Conservation (phyloP, 345 rosid genomes). For the Acer negundo region DNA sequence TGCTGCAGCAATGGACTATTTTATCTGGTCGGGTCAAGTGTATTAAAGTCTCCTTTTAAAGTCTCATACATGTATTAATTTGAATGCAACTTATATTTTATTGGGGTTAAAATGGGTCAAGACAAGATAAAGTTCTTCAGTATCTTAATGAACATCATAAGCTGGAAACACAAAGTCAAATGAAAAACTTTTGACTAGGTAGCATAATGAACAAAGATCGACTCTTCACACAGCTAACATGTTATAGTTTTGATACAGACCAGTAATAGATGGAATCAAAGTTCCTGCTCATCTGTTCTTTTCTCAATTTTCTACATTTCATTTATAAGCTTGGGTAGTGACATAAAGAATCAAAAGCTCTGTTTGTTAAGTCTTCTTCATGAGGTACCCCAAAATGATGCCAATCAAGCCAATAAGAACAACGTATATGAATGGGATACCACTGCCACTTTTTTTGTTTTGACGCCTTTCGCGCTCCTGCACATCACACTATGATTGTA, state of each 20-base stretch:
- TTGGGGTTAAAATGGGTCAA: neutral
- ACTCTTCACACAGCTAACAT: constrained; percentile 21
- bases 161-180: neutral
- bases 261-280: constrained; percentile 28
- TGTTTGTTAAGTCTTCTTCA: constrained; percentile 57
- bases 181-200: neutral
- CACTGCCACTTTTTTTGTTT: constrained; percentile 39
- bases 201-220: constrained; percentile 11
- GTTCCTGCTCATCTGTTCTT: constrained; percentile 23
- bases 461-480: constrained; percentile 69
- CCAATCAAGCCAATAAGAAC: constrained; percentile 71
- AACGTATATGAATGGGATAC: constrained; percentile 50
- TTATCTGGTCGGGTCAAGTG: neutral
- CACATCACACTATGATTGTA: too few species aligned
- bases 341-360: neutral
- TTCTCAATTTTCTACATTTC: constrained; percentile 24
- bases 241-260: constrained; percentile 15
- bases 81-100: too few species aligned
- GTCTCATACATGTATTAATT: neutral
- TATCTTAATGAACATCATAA: neutral
- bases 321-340: constrained; percentile 18
- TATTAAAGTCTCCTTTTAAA: neutral
- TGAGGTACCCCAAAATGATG: constrained; percentile 67
- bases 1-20: neutral
- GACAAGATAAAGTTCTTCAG: neutral